Percentiles rank a stretch among this genome's conserved stretches.
Conservation (phyloP, 1,139 yeast species). For the Blastobotrys illinoisensis region DNA sequence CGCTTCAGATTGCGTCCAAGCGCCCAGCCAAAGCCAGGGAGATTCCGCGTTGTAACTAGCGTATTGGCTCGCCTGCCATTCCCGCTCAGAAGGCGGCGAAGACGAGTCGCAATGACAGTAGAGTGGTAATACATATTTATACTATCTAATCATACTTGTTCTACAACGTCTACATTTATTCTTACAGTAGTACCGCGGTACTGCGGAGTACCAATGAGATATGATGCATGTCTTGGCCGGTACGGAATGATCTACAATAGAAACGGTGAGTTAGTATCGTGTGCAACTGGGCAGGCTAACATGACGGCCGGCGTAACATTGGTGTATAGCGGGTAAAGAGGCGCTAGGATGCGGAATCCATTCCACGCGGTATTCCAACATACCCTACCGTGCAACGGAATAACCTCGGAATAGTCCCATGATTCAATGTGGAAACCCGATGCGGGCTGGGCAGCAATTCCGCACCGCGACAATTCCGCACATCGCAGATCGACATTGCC, state of each 20-base stretch:
- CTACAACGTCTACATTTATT: too few species aligned
- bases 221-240: too few species aligned
- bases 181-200: too few species aligned
- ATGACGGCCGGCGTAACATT: too few species aligned
- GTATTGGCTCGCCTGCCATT: neutral
- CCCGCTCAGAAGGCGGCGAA: neutral
- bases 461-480: neutral
- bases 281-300: too few species aligned
- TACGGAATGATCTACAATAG: too few species aligned
- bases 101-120: neutral
- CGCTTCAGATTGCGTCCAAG: too few species aligned
- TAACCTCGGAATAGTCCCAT: neutral
- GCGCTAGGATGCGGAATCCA: neutral
- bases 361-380: neutral
- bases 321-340: too few species aligned
- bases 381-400: too few species aligned
- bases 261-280: too few species aligned
- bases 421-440: neutral
- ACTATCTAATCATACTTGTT: neutral
- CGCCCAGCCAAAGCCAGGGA: neutral
- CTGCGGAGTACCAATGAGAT: too few species aligned
- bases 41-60: neutral
- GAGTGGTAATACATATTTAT: neutral
- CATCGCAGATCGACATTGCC: neutral
- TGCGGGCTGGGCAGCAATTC: neutral